These are phyloP conservation scores for Solanum aculeatissimum DNA, from an alignment of 305 asterid genomes.

Conservation along the genomic window DNA sequence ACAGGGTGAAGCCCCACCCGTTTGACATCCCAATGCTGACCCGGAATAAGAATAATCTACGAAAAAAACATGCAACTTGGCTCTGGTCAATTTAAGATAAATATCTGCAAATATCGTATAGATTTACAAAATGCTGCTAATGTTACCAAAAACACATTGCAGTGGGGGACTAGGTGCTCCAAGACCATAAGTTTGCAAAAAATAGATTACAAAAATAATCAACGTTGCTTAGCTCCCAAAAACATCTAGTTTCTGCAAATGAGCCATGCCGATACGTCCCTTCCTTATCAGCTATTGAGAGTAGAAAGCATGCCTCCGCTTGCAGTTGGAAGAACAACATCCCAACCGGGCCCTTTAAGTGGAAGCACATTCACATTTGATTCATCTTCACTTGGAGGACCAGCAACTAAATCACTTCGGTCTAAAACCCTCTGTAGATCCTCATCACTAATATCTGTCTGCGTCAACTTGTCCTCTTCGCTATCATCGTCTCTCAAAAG, in stretches of 20 bases:
- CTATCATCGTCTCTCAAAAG: slow-evolving; percentile 65
- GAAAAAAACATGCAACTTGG: not conserved
- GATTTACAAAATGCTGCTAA: not conserved
- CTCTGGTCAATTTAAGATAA: not conserved
- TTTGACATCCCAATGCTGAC: not conserved
- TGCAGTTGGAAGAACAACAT: slow-evolving; percentile 71
- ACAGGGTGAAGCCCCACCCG: not conserved
- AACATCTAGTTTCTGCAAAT: not conserved
- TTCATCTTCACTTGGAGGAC: slow-evolving; percentile 6
- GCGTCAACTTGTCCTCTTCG: slow-evolving; percentile 63
- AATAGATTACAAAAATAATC: not conserved
- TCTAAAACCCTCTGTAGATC: slow-evolving; percentile 72
- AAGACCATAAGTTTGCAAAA: not conserved
- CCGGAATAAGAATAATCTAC: not conserved
- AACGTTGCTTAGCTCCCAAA: not conserved
- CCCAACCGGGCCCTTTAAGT: slow-evolving; percentile 96
- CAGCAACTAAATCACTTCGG: slow-evolving; percentile 56
- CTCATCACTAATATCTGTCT: slow-evolving; percentile 69
- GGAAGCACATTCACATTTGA: slow-evolving; percentile 20
- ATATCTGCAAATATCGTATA: not conserved
- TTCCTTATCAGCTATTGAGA: slow-evolving; percentile 37
- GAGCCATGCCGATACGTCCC: not conserved
- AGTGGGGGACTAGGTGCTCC: not conserved
- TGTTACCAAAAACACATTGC: not conserved
- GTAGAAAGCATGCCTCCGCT: slow-evolving; percentile 82